A percentile compares a stretch with the other conserved stretches of the same genome.
Conservation (phyloP, 257 asterid genomes). For the Avicennia marina region DNA sequence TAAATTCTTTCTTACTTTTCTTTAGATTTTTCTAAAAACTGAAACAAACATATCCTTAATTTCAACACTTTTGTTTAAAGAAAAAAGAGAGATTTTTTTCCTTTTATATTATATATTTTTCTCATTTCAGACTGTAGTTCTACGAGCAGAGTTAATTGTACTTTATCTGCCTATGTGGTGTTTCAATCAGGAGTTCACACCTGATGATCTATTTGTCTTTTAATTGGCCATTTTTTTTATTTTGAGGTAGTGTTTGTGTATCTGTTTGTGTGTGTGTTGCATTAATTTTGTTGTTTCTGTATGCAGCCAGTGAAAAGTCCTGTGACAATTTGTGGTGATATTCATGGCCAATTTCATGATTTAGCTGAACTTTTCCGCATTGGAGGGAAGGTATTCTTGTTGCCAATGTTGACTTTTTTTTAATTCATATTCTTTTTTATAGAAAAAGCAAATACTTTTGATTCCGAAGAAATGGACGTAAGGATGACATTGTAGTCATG, state of each 20-base stretch:
- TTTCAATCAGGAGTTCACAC: neutral
- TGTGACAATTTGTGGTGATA: conserved; percentile 69
- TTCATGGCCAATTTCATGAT: conserved; percentile 73
- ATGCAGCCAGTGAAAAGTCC: conserved; percentile 71
- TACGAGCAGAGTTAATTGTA: neutral
- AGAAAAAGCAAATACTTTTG: conserved; percentile 14
- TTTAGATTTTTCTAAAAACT: no score
- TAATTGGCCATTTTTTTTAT: neutral
- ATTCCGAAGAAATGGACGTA: conserved; percentile 15
- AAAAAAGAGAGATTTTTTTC: no score
- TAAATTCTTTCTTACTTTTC: no score
- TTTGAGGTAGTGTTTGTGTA: conserved; percentile 8
- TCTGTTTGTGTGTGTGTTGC: no score
- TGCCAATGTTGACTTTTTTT: neutral
- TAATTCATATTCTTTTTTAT: conserved; percentile 8
- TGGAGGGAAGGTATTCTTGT: conserved; percentile 57
- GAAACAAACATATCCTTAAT: no score
- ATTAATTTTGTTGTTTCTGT: conserved; percentile 19
- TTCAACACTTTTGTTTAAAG: no score
- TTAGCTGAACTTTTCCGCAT: conserved; percentile 64
- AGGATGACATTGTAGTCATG: conserved; percentile 18
- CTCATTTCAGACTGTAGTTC: neutral
- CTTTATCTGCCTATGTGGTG: conserved; percentile 6
- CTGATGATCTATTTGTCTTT: conserved; percentile 1
- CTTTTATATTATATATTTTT: neutral